Conservation (phyloP, 441 rosid species). For the Erodium moschatum region DNA sequence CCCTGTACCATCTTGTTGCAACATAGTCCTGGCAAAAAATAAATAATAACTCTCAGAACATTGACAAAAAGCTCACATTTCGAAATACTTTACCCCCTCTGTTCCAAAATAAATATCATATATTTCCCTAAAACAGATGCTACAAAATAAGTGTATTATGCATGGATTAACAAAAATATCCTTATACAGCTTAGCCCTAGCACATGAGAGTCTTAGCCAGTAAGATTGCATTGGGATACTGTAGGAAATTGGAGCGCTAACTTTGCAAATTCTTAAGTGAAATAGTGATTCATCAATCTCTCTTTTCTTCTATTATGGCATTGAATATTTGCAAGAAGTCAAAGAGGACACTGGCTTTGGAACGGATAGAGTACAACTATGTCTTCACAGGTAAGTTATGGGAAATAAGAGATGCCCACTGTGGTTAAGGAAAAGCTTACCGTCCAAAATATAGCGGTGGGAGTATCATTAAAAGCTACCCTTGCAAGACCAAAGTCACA, state of each 20-base stretch:
- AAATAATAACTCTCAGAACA: not conserved
- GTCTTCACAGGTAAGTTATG: not conserved
- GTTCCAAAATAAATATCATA: not conserved
- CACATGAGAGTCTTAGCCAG: not conserved
- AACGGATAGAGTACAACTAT: not conserved
- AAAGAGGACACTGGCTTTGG: not conserved
- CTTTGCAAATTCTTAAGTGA: not conserved
- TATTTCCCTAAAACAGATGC: too few species aligned
- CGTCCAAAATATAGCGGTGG: slow-evolving; percentile 96
- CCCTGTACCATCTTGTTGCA: slow-evolving; percentile 98
- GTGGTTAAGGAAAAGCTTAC: slow-evolving; percentile 33
- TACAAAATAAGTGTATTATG: too few species aligned
- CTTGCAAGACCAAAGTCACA: slow-evolving; percentile 98
- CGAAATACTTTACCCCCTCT: too few species aligned
- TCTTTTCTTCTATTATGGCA: too few species aligned
- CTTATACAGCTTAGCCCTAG: not conserved
- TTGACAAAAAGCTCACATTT: not conserved
- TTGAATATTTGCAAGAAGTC: not conserved
- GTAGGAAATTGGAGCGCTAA: not conserved
- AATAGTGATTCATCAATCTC: too few species aligned
- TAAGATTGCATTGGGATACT: not conserved
- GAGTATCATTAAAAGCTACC: slow-evolving; percentile 91
- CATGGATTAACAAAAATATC: too few species aligned
- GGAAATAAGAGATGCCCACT: not conserved
- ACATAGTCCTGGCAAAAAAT: slow-evolving; percentile 66